Evolutionary conservation across 495 filamentous ascomycete species (phyloP).

Genomic region (Recurvomyces mirabilis): DNA sequence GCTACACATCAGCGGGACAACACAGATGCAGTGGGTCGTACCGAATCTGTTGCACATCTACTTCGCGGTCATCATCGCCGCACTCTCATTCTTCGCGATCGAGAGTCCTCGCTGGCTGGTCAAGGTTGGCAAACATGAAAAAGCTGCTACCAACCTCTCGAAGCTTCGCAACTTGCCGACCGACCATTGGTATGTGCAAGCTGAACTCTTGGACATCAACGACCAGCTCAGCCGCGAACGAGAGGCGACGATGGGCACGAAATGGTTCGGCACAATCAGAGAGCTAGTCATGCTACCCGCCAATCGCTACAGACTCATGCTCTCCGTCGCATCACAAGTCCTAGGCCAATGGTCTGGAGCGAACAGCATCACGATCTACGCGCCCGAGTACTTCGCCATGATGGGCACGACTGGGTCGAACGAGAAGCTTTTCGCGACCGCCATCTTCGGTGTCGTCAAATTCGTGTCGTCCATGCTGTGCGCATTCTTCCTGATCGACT

Average conservation of each 20-base stretch:
- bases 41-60: slow-evolving; percentile 26
- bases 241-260: slow-evolving; percentile 4
- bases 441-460: slow-evolving; percentile 61
- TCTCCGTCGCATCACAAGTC: slow-evolving; percentile 48
- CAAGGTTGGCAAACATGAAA: slow-evolving; percentile 19
- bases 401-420: slow-evolving; percentile 51
- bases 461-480: slow-evolving; percentile 49
- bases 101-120: slow-evolving; percentile 13
- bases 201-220: slow-evolving; percentile 41
- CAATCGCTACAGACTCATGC: slow-evolving; percentile 54
- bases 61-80: slow-evolving; percentile 20
- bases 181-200: slow-evolving; percentile 39
- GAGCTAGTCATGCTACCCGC: slow-evolving; percentile 48
- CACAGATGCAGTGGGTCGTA: slow-evolving; percentile 20
- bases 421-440: slow-evolving; percentile 54
- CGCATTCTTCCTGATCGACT: slow-evolving; percentile 56
- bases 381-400: slow-evolving; percentile 53
- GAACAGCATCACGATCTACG: slow-evolving; percentile 52
- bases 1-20: slow-evolving; percentile 25
- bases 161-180: slow-evolving; percentile 39
- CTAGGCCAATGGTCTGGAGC: slow-evolving; percentile 56
- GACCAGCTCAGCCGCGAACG: slow-evolving; percentile 38
- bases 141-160: slow-evolving; percentile 38
- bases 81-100: slow-evolving; percentile 13
- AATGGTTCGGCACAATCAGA: slow-evolving; percentile 25